These are phyloP conservation scores for Cubamyces sp. DNA, from an alignment of 768 basidiomycete genomes.

Conservation along the genomic window DNA sequence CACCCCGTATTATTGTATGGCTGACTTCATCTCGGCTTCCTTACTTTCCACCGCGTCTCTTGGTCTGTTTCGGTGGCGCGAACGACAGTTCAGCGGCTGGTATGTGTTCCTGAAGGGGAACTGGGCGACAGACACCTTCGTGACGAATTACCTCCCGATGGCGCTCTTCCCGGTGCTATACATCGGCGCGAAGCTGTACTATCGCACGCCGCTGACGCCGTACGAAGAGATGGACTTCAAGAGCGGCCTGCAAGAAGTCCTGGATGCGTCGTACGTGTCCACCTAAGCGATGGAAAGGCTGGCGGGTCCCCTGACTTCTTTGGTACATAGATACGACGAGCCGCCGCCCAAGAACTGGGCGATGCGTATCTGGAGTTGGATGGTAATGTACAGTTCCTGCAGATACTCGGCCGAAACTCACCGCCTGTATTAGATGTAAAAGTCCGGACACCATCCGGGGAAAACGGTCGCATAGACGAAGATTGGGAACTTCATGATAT, in stretches of 20 bases:
- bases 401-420: neutral
- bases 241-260: conserved; percentile 42
- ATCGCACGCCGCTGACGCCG: conserved; percentile 15
- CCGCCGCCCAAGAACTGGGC: conserved; percentile 37
- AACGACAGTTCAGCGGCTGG: conserved; percentile 44
- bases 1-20: too few species aligned
- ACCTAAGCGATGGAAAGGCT: neutral
- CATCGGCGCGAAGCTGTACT: conserved; percentile 32
- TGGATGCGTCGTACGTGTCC: conserved; percentile 35
- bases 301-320: neutral
- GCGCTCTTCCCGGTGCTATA: conserved; percentile 53
- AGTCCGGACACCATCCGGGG: too few species aligned
- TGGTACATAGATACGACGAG: conserved; percentile 33
- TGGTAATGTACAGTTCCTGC: conserved; percentile 32
- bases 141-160: conserved; percentile 48
- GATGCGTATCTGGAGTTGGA: conserved; percentile 40
- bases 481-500: too few species aligned
- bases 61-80: too few species aligned
- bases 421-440: neutral
- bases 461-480: too few species aligned
- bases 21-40: too few species aligned
- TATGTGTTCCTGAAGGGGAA: conserved; percentile 44
- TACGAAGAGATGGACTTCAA: conserved; percentile 49
- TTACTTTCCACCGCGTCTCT: too few species aligned
- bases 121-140: conserved; percentile 44